Evolutionary conservation across 1,284 basidiomycete genomes (phyloP).

Genomic region (Fomitopsis betulina): DNA sequence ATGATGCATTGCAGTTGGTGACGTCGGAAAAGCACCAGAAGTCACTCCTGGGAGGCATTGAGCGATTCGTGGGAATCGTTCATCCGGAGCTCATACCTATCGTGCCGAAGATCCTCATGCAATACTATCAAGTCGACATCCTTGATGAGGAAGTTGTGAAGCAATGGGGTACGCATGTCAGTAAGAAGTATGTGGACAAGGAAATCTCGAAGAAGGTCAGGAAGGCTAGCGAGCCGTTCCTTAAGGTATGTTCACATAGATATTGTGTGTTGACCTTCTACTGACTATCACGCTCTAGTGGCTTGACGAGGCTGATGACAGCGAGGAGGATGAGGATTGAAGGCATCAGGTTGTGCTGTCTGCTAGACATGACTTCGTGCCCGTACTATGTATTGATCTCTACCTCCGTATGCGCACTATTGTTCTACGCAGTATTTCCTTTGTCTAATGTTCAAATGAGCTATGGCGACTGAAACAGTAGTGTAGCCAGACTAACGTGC

Average conservation of each 20-base stretch:
- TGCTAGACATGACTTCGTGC: too few species aligned
- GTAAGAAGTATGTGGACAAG: conserved; percentile 97
- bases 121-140: conserved; percentile 88
- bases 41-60: conserved; percentile 85
- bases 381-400: too few species aligned
- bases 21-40: conserved; percentile 95
- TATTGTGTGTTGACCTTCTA: not conserved
- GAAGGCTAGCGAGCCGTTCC: conserved; percentile 92
- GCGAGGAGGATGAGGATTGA: conserved; percentile 32
- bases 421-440: too few species aligned
- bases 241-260: conserved; percentile 50
- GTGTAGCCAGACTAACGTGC: too few species aligned
- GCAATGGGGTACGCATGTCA: conserved; percentile 96
- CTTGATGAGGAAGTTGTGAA: conserved; percentile 89
- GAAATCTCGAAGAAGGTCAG: conserved; percentile 94
- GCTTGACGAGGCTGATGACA: conserved; percentile 45
- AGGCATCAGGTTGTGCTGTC: too few species aligned
- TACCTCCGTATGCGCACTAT: too few species aligned
- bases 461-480: too few species aligned
- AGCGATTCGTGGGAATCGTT: conserved; percentile 73
- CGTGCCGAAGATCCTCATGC: conserved; percentile 94
- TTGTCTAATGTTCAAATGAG: too few species aligned
- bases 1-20: conserved; percentile 45
- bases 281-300: conserved; percentile 32
- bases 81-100: conserved; percentile 62